These are phyloP conservation scores for Coemansia sp. DNA, from an alignment of 192 early-diverging fungal species.

Conservation along the genomic window DNA sequence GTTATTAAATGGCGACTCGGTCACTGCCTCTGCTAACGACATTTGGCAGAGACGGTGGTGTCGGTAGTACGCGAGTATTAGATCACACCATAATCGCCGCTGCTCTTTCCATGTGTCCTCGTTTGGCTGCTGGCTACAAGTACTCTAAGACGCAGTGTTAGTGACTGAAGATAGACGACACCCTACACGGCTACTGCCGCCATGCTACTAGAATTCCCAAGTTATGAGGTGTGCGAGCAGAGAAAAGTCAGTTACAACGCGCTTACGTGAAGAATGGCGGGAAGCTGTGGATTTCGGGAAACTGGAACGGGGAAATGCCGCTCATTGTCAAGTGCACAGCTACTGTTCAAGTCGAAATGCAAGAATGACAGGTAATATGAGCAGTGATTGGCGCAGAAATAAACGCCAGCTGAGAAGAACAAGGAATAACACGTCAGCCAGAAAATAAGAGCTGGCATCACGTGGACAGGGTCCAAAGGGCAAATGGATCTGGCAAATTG, in stretches of 20 bases:
- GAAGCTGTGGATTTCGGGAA: constrained; percentile 85
- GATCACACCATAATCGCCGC: constrained; percentile 71
- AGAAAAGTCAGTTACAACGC: not conserved
- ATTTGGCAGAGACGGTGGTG: constrained; percentile 64
- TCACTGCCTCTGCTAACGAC: constrained; percentile 60
- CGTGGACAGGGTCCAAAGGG: not conserved
- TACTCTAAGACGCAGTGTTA: not conserved
- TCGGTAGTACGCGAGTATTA: constrained; percentile 72
- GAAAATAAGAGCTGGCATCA: not conserved
- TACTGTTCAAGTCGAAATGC: not conserved
- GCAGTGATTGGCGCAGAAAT: not conserved
- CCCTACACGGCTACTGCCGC: too few relatives aligned
- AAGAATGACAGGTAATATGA: not conserved
- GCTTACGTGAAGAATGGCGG: constrained; percentile 91
- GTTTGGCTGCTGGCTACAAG: constrained; percentile 72
- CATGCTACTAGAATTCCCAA: not conserved
- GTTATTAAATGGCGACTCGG: constrained; percentile 70
- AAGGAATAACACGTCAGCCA: not conserved
- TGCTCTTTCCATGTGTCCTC: constrained; percentile 82
- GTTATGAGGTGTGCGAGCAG: not conserved
- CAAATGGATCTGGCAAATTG: too few relatives aligned
- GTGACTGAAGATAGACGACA: not conserved
- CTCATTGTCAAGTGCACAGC: not conserved
- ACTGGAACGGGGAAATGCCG: constrained; percentile 55
- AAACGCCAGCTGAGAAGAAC: not conserved